Percentiles rank a stretch among this genome's conserved stretches.
Evolutionary conservation across 2,329 filamentous ascomycete species (phyloP).

Genomic region (Nakataea oryzae): DNA sequence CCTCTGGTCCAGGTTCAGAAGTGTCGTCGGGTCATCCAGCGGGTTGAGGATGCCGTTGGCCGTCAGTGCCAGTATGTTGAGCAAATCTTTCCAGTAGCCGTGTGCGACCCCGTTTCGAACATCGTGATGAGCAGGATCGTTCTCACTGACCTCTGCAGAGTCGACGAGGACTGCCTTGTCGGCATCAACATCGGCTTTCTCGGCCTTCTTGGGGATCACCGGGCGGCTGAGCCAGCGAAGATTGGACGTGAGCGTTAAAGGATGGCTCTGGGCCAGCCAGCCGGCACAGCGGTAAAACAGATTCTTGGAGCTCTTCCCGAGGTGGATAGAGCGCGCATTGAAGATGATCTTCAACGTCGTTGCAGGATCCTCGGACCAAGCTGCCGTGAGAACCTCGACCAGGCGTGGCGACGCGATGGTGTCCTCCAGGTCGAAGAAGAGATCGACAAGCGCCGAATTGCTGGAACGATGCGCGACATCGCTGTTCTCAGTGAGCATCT

Average conservation of each 20-base stretch:
- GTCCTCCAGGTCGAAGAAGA: conserved; percentile 41
- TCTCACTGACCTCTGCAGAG: conserved; percentile 20
- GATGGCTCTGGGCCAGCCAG: conserved; percentile 45
- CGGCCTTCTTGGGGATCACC: conserved; percentile 41
- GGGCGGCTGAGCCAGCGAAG: conserved; percentile 44
- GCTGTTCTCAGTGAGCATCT: conserved; percentile 40
- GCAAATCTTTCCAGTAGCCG: conserved; percentile 52
- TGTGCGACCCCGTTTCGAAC: conserved; percentile 39
- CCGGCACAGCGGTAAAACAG: conserved; percentile 42
- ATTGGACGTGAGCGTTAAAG: conserved; percentile 40
- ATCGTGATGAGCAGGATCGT: conserved; percentile 25
- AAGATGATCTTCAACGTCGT: conserved; percentile 49
- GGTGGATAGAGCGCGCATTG: conserved; percentile 49
- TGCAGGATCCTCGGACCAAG: conserved; percentile 37
- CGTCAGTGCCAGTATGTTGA: conserved; percentile 44
- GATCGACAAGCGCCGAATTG: conserved; percentile 34
- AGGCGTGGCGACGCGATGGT: conserved; percentile 24
- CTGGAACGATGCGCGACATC: conserved; percentile 38
- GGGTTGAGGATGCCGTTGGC: conserved; percentile 34
- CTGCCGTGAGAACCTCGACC: conserved; percentile 27
- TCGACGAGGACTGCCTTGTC: conserved; percentile 25
- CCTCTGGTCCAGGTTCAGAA: conserved; percentile 27
- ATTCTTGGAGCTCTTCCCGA: conserved; percentile 42
- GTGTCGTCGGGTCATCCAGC: conserved; percentile 23
- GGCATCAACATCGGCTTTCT: conserved; percentile 18